phyloP scores from a whole-genome alignment of 345 rosid genomes.

The Hibiscus syriacus region DNA sequence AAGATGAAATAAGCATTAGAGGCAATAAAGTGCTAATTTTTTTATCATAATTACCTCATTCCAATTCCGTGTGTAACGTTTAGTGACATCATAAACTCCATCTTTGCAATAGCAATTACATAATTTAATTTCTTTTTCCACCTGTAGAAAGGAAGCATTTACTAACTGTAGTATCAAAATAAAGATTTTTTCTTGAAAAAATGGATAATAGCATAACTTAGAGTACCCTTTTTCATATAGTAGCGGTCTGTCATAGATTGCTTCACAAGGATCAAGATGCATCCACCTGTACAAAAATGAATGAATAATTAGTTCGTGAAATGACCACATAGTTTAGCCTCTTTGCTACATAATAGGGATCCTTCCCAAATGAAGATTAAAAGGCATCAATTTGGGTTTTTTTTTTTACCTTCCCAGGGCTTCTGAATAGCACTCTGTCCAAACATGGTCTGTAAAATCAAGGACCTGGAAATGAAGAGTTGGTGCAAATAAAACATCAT shows the following conservation, averaged over 20 bases:
- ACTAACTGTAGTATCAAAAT: conserved; percentile 2
- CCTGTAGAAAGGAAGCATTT: conserved; percentile 25
- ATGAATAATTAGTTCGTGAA: neutral
- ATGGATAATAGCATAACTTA: conserved; percentile 3
- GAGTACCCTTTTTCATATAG: conserved; percentile 84
- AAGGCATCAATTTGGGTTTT: neutral
- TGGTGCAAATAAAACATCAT: neutral
- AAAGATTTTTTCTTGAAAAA: neutral
- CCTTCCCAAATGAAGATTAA: conserved; percentile 10
- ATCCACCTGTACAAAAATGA: conserved; percentile 56
- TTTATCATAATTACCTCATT: conserved; percentile 48
- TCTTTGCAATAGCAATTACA: conserved; percentile 74
- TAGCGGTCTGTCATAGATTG: conserved; percentile 65
- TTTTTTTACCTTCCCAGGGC: conserved; percentile 72
- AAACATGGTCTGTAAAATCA: conserved; percentile 86
- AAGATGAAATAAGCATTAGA: neutral
- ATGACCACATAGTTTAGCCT: conserved; percentile 7
- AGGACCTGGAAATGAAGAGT: conserved; percentile 45
- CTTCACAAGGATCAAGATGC: conserved; percentile 96
- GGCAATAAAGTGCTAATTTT: neutral
- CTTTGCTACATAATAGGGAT: neutral
- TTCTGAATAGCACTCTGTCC: conserved; percentile 88
- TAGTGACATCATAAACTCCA: conserved; percentile 87
- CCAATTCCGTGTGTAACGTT: conserved; percentile 95
- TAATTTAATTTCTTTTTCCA: conserved; percentile 74